phyloP scores from a whole-genome alignment of 129 eudicot genomes.

The Sambucus nigra region DNA sequence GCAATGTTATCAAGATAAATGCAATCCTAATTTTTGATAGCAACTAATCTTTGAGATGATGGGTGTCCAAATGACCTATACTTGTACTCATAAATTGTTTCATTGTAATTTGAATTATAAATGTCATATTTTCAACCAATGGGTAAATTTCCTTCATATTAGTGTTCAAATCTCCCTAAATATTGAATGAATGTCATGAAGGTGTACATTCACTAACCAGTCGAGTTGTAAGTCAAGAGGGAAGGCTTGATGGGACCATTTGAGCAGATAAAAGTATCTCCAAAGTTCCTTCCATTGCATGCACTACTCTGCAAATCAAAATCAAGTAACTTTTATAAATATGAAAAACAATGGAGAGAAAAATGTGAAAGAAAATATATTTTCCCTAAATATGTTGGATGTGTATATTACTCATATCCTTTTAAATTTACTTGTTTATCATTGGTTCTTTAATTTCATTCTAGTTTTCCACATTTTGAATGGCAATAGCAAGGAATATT shows the following conservation, averaged over 20 bases:
- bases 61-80: conserved; percentile 78
- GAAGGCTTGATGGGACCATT: conserved; percentile 70
- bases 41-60: conserved; percentile 87
- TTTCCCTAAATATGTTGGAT: too few species aligned
- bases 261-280: conserved; percentile 76
- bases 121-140: neutral
- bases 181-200: too few species aligned
- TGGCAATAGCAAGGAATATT: too few species aligned
- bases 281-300: conserved; percentile 95
- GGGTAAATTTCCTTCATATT: too few species aligned
- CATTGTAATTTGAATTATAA: neutral
- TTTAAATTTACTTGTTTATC: too few species aligned
- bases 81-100: conserved; percentile 22
- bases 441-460: too few species aligned
- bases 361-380: too few species aligned
- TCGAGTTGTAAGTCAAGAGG: conserved; percentile 95
- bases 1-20: neutral
- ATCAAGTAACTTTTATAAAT: too few species aligned
- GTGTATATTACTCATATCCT: too few species aligned
- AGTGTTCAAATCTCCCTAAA: neutral
- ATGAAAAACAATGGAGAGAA: too few species aligned
- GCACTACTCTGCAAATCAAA: conserved; percentile 59
- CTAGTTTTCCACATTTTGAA: too few species aligned
- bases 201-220: conserved; percentile 84
- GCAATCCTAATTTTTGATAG: conserved; percentile 76